These are phyloP conservation scores for Botrytis galanthina DNA, from an alignment of 2,329 filamentous ascomycete genomes.

Conservation along the genomic window DNA sequence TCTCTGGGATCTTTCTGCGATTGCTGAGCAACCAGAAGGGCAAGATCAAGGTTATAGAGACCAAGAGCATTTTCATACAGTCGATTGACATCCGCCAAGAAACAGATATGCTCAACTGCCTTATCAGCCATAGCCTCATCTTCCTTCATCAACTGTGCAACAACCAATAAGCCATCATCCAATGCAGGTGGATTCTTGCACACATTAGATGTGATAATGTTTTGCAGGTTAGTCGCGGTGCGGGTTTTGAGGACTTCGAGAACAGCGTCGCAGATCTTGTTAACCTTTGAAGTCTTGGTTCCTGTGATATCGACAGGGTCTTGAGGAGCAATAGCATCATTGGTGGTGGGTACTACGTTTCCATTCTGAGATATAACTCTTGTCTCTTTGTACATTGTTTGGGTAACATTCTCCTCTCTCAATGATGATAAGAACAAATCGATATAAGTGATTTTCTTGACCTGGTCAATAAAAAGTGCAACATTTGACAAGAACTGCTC, in stretches of 20 bases:
- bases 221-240: slow-evolving; percentile 71
- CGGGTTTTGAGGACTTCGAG: slow-evolving; percentile 63
- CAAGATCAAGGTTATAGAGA: slow-evolving; percentile 86
- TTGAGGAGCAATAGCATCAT: slow-evolving; percentile 22
- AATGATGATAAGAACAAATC: slow-evolving; percentile 89
- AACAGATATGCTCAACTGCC: slow-evolving; percentile 95
- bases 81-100: slow-evolving; percentile 88
- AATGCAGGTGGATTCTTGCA: slow-evolving; percentile 91
- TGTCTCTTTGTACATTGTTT: slow-evolving; percentile 92
- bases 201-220: slow-evolving; percentile 90
- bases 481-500: slow-evolving; percentile 78
- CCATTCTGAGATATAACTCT: slow-evolving; percentile 46
- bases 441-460: slow-evolving; percentile 77
- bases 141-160: slow-evolving; percentile 68
- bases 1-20: slow-evolving; percentile 94
- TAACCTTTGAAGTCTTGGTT: slow-evolving; percentile 63
- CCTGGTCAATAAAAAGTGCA: slow-evolving; percentile 75
- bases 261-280: slow-evolving; percentile 83
- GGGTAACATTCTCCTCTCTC: slow-evolving; percentile 85
- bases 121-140: slow-evolving; percentile 74
- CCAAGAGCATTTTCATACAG: slow-evolving; percentile 89
- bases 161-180: slow-evolving; percentile 76
- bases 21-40: slow-evolving; percentile 88
- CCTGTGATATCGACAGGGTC: slow-evolving; percentile 25
- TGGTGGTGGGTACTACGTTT: slow-evolving; percentile 32